Evolutionary conservation across 768 basidiomycete species (phyloP), one percentile per base, ranked within the genome.

Genomic region (Termitomyces sp.): DNA sequence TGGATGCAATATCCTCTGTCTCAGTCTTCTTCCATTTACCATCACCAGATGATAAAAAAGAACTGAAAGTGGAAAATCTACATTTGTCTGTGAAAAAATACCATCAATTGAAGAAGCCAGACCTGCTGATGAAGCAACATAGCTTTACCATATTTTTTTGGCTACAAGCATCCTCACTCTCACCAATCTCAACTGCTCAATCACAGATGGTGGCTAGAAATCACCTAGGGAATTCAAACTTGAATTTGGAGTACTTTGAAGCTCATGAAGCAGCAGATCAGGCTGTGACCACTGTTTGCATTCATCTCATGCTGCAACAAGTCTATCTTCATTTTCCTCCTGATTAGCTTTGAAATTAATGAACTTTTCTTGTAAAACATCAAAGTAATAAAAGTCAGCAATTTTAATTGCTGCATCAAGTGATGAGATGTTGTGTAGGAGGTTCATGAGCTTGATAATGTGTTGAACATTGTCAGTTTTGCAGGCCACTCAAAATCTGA

Each of bases 331-430:
- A 46, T 77, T 76, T 59, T 87, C 83, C 61, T 81, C 82, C 42
- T 85, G 80, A 25, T 79, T 76, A 42, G 81, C 82, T 69, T 89
- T 88, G 46, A 97, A 80, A 17, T 79, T 74, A 47, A 79, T 79
- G 42, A 98, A 84, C 70, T 94, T 93, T 73, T 97, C 95, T 67
- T 87, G 83, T 55, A 98, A 77, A 7, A 93, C 94, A 5, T 85
- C 76, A 20, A 96, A 79, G 66, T 89, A 87, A 72, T 97, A 96
- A 77, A 96, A 96, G 0, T 84, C 86, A 3, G 97, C 94, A 47
- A 98, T 82, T 69, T 93, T 92, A 57, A 86, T 81, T 0, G 94
- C 94, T 47, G 86, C 83, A 62, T 91, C 88, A 68, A 96, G 86
- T 3, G 91, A 87, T 20, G 81, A 77, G 9, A 82, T 73, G 61